Percentiles rank a stretch among this genome's conserved stretches.
Conservation (phyloP, 179 eudicot genomes). For the Beta macrorhiza region DNA sequence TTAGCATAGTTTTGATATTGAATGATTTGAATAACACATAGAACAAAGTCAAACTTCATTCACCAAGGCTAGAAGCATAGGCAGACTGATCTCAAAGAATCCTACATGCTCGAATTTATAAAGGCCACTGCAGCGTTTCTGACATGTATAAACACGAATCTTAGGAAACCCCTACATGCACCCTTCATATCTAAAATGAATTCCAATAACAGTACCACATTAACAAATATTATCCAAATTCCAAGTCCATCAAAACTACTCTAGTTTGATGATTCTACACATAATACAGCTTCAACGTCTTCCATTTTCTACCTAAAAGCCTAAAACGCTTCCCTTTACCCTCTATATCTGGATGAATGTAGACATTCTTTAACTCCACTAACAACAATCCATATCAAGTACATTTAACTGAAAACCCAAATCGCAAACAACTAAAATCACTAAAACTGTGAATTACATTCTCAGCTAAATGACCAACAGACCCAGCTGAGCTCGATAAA, state of each 20-base stretch:
- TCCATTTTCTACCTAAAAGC: not conserved
- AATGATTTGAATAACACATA: no score
- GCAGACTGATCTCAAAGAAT: not conserved
- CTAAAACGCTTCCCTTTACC: not conserved
- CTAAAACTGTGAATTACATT: not conserved
- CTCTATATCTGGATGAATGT: not conserved
- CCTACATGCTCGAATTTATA: not conserved
- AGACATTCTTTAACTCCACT: not conserved
- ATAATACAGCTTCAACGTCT: not conserved
- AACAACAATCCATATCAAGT: not conserved
- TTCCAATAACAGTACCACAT: no score
- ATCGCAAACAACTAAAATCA: not conserved
- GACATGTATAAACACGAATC: not conserved
- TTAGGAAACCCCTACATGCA: not conserved
- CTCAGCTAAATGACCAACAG: not conserved
- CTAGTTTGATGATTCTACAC: not conserved
- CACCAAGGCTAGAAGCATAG: not conserved
- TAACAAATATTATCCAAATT: no score
- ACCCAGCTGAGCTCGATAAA: not conserved
- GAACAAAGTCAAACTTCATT: not conserved
- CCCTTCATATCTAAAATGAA: not conserved
- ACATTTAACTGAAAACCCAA: not conserved
- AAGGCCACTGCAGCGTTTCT: not conserved
- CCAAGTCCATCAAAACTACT: not conserved
- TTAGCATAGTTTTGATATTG: no score